Percentiles rank a stretch among this genome's conserved stretches.
phyloP scores from a whole-genome alignment of 2,329 filamentous ascomycete species.

The Colletotrichum zoysiae region DNA sequence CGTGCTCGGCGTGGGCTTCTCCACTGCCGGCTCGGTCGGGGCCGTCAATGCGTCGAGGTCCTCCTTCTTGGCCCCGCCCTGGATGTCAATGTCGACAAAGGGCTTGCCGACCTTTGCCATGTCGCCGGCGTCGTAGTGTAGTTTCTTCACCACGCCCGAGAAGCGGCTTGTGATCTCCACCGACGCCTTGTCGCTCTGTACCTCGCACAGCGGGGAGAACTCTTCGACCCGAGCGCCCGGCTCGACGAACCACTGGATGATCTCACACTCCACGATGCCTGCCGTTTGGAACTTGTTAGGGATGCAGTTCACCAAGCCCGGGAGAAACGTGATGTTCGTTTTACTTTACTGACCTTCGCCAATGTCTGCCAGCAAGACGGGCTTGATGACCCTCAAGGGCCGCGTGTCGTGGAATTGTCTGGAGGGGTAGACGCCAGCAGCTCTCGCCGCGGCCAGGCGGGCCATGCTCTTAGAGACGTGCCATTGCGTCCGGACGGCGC shows the following conservation, averaged over 20 bases:
- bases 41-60: slow-evolving; percentile 57
- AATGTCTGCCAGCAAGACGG: slow-evolving; percentile 86
- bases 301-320: neutral
- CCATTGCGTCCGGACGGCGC: slow-evolving; percentile 65
- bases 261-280: slow-evolving; percentile 98
- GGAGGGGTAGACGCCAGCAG: slow-evolving; percentile 49
- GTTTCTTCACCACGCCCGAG: slow-evolving; percentile 93
- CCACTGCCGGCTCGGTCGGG: slow-evolving; percentile 22
- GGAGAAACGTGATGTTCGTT: neutral
- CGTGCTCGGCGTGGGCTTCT: slow-evolving; percentile 46
- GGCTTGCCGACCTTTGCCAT: slow-evolving; percentile 97
- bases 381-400: slow-evolving; percentile 73
- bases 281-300: slow-evolving; percentile 43
- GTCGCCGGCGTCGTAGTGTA: slow-evolving; percentile 95
- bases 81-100: slow-evolving; percentile 94
- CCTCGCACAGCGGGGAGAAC: slow-evolving; percentile 97
- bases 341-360: slow-evolving; percentile 74
- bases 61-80: slow-evolving; percentile 77
- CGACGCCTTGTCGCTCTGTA: slow-evolving; percentile 96
- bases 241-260: slow-evolving; percentile 99
- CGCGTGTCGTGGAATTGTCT: slow-evolving; percentile 66
- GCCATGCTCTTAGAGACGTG: slow-evolving; percentile 57
- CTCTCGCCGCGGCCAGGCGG: slow-evolving; percentile 51
- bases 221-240: slow-evolving; percentile 96
- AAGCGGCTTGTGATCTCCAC: slow-evolving; percentile 96